phyloP scores from a whole-genome alignment of 2,329 filamentous ascomycete genomes.

The Boeremia exigua region DNA sequence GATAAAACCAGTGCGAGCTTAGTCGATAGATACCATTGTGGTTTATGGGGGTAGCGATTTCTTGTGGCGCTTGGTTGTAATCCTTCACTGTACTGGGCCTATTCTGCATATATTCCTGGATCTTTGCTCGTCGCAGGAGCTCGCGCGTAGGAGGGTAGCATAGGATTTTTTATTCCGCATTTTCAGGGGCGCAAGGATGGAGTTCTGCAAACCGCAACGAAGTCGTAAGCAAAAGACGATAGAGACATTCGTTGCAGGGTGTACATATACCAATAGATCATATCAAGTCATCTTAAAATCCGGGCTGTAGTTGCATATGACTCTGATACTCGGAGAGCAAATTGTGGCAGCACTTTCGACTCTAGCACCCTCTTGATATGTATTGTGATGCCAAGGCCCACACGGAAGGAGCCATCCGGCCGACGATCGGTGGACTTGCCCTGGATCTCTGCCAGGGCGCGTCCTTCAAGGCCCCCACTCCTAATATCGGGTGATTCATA shows the following conservation, averaged over 20 bases:
- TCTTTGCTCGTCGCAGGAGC: not conserved
- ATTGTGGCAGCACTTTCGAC: constrained; percentile 11
- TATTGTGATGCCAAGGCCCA: constrained; percentile 29
- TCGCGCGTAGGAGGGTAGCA: not conserved
- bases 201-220: constrained; percentile 1
- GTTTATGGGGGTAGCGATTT: constrained; percentile 1
- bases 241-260: not conserved
- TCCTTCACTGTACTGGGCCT: not conserved
- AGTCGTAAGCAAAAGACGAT: not conserved
- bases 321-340: constrained; percentile 16
- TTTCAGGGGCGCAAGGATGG: constrained; percentile 1
- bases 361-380: constrained; percentile 18
- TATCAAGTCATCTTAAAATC: not conserved
- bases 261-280: constrained; percentile 1
- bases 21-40: not conserved
- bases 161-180: not conserved
- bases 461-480: not conserved
- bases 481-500: not conserved
- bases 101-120: constrained; percentile 6
- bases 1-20: constrained; percentile 21
- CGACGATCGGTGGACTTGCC: constrained; percentile 26
- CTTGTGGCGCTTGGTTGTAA: not conserved
- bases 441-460: constrained; percentile 1
- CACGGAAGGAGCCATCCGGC: constrained; percentile 20
- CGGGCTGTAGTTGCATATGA: constrained; percentile 13